Evolutionary conservation across 768 basidiomycete genomes (phyloP).

Genomic region (Amanita pseudoporphyria): DNA sequence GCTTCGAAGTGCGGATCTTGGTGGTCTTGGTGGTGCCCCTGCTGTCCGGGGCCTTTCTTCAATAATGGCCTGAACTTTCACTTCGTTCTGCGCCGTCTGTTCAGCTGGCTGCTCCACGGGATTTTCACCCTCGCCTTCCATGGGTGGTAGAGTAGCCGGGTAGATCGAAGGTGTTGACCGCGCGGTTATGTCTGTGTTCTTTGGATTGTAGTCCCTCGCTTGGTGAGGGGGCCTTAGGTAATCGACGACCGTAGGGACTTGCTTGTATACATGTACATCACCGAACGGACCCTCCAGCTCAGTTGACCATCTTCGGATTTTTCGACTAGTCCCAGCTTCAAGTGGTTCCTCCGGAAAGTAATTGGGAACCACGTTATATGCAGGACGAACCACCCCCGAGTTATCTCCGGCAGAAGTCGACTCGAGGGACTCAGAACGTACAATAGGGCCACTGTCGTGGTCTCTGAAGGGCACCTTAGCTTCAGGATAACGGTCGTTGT

Average conservation of each 20-base stretch:
- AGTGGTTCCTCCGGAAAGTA: not conserved
- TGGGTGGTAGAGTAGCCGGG: constrained; percentile 31
- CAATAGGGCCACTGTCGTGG: not conserved
- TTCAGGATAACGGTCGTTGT: constrained; percentile 10
- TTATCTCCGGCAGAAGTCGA: not conserved
- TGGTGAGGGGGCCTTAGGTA: constrained; percentile 1
- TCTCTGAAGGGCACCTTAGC: not conserved
- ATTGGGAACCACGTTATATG: not conserved
- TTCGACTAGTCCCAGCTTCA: no score
- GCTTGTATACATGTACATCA: not conserved
- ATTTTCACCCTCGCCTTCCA: constrained; percentile 19
- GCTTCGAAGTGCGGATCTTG: constrained; percentile 12
- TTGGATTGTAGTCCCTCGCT: not conserved
- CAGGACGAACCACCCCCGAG: not conserved
- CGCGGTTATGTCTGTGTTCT: constrained; percentile 20
- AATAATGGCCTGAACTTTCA: no score
- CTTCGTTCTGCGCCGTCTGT: not conserved
- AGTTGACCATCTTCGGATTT: not conserved
- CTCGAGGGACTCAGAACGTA: not conserved
- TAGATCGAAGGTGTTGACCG: constrained; percentile 44
- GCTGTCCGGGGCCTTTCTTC: constrained; percentile 5
- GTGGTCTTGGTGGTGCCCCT: constrained; percentile 17
- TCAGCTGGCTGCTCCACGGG: not conserved
- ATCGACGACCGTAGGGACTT: not conserved
- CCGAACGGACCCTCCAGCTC: not conserved